These are phyloP conservation scores for Blepharisma stoltei DNA, from an alignment of 73 alveolate species.

Conservation along the genomic window DNA sequence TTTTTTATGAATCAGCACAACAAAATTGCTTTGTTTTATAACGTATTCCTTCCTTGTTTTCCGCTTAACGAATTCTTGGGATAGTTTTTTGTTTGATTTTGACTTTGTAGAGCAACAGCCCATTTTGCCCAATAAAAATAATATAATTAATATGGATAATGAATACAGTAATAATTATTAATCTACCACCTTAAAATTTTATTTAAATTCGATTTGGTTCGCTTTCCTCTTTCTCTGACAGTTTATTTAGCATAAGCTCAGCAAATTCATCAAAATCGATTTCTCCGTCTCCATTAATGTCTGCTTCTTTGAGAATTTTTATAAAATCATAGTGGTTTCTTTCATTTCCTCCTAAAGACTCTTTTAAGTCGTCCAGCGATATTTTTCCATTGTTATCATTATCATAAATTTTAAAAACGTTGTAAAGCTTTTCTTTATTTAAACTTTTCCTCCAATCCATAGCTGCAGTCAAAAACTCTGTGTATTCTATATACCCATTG, in stretches of 20 bases:
- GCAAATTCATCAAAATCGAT: neutral
- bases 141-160: too few relatives aligned
- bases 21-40: too few relatives aligned
- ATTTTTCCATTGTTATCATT: neutral
- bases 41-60: too few relatives aligned
- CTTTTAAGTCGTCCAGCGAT: neutral
- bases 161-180: too few relatives aligned
- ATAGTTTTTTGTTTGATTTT: too few relatives aligned
- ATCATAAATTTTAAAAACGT: neutral
- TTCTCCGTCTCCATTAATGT: neutral
- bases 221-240: too few relatives aligned
- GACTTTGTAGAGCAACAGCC: too few relatives aligned
- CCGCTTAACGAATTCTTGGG: too few relatives aligned
- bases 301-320: neutral
- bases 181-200: too few relatives aligned
- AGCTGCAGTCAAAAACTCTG: neutral
- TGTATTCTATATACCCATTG: neutral
- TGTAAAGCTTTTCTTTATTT: neutral
- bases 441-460: neutral
- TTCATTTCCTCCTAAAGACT: neutral
- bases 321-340: neutral
- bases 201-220: too few relatives aligned
- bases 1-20: too few relatives aligned
- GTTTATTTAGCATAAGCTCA: neutral
- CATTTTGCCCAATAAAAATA: too few relatives aligned